A percentile compares a stretch with the other conserved stretches of the same genome.
Conservation (phyloP, 2,329 filamentous ascomycete species). For the Phyllosticta citribraziliensis region DNA sequence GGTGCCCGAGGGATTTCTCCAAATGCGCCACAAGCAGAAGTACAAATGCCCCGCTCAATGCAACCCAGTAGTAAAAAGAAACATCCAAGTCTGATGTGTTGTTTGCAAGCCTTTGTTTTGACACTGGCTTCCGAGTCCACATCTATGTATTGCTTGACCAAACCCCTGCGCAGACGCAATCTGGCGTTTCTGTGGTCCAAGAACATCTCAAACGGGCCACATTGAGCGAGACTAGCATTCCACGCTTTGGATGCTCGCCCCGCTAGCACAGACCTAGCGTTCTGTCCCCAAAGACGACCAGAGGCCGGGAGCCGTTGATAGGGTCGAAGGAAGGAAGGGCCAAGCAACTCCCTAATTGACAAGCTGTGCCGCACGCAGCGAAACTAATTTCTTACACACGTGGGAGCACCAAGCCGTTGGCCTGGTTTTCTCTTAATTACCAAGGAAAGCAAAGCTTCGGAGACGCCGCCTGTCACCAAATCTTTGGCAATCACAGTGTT, state of each 20-base stretch:
- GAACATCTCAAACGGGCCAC: constrained; percentile 9
- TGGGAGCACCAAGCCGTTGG: constrained; percentile 2
- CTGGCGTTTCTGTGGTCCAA: neutral
- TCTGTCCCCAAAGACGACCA: neutral
- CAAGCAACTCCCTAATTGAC: neutral
- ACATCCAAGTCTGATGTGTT: neutral
- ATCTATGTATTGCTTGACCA: neutral
- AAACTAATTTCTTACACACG: constrained; percentile 9
- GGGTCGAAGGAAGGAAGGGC: neutral
- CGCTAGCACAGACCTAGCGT: constrained; percentile 3
- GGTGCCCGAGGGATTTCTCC: neutral
- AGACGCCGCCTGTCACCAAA: constrained; percentile 3
- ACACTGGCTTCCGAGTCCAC: neutral
- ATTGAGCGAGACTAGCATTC: constrained; percentile 3
- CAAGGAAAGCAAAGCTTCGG: constrained; percentile 4
- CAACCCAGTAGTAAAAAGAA: neutral
- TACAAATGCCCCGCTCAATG: neutral
- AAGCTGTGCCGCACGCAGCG: constrained; percentile 4
- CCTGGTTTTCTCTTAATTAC: neutral
- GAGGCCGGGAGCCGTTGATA: neutral
- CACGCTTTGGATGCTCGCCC: constrained; percentile 1
- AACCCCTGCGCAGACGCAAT: neutral
- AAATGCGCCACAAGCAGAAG: neutral
- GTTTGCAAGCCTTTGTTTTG: neutral
- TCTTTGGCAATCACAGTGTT: neutral